Percentiles rank a stretch among this genome's conserved stretches.
Conservation (phyloP, 2,329 filamentous ascomycete species). For the Fusarium chuoi region DNA sequence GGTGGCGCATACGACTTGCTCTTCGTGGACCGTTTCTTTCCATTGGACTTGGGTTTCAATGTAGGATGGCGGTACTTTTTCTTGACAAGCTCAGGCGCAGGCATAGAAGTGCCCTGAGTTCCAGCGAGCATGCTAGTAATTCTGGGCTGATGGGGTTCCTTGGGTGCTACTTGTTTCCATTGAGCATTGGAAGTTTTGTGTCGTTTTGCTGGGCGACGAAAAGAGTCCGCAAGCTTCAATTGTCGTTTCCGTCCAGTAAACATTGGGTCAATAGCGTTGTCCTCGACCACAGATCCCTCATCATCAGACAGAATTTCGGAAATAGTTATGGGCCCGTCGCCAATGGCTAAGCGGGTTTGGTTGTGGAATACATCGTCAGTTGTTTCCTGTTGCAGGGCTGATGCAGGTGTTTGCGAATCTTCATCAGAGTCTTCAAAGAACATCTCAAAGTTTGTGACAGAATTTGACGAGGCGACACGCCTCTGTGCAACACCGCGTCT, state of each 20-base stretch:
- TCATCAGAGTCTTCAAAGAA: constrained; percentile 62
- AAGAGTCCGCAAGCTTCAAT: constrained; percentile 42
- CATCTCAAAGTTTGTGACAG: constrained; percentile 46
- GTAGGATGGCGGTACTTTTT: constrained; percentile 31
- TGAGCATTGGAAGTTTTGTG: constrained; percentile 29
- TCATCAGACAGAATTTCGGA: constrained; percentile 40
- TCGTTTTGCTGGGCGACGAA: constrained; percentile 43
- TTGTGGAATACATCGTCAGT: constrained; percentile 41
- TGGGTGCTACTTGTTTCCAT: constrained; percentile 35
- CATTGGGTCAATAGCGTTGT: constrained; percentile 65
- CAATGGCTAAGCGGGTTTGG: constrained; percentile 42
- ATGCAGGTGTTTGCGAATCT: constrained; percentile 39
- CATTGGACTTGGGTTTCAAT: not conserved
- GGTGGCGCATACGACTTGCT: constrained; percentile 50
- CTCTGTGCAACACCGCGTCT: constrained; percentile 63
- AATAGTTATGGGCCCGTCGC: constrained; percentile 9
- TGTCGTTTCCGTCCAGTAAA: constrained; percentile 55
- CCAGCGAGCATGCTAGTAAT: constrained; percentile 47
- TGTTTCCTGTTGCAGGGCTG: constrained; percentile 23
- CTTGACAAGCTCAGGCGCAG: constrained; percentile 22
- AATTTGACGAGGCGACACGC: constrained; percentile 47
- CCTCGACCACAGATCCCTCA: constrained; percentile 58
- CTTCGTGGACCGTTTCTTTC: constrained; percentile 7
- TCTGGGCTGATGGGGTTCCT: constrained; percentile 44
- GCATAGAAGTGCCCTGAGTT: constrained; percentile 2